Evolutionary conservation across 169 alveolate species (phyloP).

Genomic region (Cryptosporidium tyzzeri): DNA sequence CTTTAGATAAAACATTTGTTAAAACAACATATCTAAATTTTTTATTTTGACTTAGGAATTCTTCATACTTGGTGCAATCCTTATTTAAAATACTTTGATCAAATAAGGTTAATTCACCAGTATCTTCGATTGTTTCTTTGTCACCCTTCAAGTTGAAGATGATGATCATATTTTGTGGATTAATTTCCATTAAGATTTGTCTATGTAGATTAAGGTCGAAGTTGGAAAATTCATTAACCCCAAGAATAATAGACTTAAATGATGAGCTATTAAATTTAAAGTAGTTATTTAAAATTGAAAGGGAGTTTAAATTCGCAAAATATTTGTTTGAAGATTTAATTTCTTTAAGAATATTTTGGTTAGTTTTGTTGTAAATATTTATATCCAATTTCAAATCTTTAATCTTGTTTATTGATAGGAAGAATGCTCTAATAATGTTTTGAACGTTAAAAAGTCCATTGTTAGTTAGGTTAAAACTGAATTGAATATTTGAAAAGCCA

Average conservation of each 20-base stretch:
- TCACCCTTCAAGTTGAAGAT: not conserved
- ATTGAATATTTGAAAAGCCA: conserved; percentile 23
- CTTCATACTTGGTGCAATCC: not conserved
- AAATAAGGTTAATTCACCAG: not conserved
- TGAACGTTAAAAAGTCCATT: not conserved
- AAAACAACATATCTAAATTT: not conserved
- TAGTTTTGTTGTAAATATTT: not conserved
- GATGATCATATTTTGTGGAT: conserved; percentile 17
- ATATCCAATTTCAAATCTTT: conserved; percentile 7
- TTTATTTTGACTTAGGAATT: not conserved
- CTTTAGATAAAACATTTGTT: not conserved
- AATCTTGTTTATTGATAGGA: not conserved
- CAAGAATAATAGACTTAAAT: conserved; percentile 17
- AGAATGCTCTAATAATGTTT: conserved; percentile 1
- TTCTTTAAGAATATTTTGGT: not conserved
- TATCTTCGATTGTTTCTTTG: not conserved
- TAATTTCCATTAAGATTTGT: conserved; percentile 12
- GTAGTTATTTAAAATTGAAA: not conserved
- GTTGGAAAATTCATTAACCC: not conserved
- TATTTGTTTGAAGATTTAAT: not conserved
- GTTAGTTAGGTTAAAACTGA: not conserved
- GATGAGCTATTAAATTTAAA: not conserved
- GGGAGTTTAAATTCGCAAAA: not conserved
- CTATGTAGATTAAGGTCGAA: conserved; percentile 11
- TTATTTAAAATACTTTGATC: not conserved